phyloP scores from a whole-genome alignment of 176 grass and related monocot genomes.

The Poa annua region DNA sequence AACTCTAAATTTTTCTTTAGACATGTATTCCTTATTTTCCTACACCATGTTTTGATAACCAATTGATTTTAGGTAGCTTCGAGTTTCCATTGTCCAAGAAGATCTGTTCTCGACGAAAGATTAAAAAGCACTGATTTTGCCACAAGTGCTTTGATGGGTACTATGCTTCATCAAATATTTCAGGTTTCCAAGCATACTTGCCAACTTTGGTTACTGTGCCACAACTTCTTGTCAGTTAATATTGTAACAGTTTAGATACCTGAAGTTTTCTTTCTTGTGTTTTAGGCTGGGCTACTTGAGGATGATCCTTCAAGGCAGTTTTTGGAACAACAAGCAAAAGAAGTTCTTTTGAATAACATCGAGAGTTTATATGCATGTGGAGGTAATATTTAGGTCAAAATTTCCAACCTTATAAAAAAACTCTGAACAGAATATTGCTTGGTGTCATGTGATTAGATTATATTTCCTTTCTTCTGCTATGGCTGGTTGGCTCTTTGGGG shows the following conservation, averaged over 20 bases:
- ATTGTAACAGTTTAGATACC: conserved; percentile 10
- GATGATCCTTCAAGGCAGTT: conserved; percentile 67
- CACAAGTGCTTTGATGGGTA: conserved; percentile 80
- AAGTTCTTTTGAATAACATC: conserved; percentile 81
- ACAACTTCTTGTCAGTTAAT: conserved; percentile 28
- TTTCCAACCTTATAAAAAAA: conserved; percentile 1
- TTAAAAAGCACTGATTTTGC: conserved; percentile 83
- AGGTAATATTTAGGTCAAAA: conserved; percentile 47
- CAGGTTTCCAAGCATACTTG: conserved; percentile 65
- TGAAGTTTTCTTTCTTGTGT: conserved; percentile 27
- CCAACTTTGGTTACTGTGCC: conserved; percentile 6
- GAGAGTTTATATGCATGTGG: conserved; percentile 89
- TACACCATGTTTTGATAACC: conserved; percentile 22
- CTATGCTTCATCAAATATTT: conserved; percentile 98
- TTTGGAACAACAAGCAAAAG: conserved; percentile 75
- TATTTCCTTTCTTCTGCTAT: background rate
- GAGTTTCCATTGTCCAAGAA: conserved; percentile 90
- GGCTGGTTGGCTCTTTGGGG: background rate
- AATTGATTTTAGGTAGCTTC: conserved; percentile 81
- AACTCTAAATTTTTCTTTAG: conserved; percentile 20
- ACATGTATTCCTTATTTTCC: conserved; percentile 6
- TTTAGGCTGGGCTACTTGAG: conserved; percentile 77
- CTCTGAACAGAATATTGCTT: conserved; percentile 22
- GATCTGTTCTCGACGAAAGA: conserved; percentile 90
- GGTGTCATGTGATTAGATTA: background rate